Conservation (phyloP, 805 yeast genomes). For the Candida lessepsii region DNA sequence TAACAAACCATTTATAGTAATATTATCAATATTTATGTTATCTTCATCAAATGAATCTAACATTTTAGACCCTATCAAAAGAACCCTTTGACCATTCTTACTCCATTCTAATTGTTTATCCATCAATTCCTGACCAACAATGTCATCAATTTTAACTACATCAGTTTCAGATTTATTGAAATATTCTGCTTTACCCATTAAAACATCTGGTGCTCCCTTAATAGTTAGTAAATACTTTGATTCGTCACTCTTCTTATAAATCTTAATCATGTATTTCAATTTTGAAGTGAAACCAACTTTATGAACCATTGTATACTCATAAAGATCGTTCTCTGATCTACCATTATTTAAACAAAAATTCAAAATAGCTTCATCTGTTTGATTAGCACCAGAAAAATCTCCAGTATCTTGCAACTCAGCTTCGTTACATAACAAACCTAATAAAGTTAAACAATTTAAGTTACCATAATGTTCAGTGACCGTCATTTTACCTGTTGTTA, state of each 20-base stretch:
- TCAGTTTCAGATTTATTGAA: slow-evolving; percentile 18
- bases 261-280: slow-evolving; percentile 42
- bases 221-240: slow-evolving; percentile 25
- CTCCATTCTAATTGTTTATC: slow-evolving; percentile 36
- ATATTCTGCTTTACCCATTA: slow-evolving; percentile 28
- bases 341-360: slow-evolving; percentile 27
- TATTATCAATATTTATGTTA: slow-evolving; percentile 6
- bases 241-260: slow-evolving; percentile 18
- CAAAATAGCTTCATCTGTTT: slow-evolving; percentile 47
- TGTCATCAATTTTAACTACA: slow-evolving; percentile 18
- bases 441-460: slow-evolving; percentile 12
- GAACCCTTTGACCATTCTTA: slow-evolving; percentile 34
- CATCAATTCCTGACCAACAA: slow-evolving; percentile 15
- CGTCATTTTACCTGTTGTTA: slow-evolving; percentile 51
- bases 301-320: slow-evolving; percentile 20
- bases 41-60: slow-evolving; percentile 18
- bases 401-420: slow-evolving; percentile 20
- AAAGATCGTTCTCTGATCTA: slow-evolving; percentile 4
- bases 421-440: slow-evolving; percentile 36
- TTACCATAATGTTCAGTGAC: slow-evolving; percentile 25
- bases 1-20: slow-evolving; percentile 33
- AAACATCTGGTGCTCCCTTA: slow-evolving; percentile 50
- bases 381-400: slow-evolving; percentile 39
- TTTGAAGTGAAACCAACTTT: slow-evolving; percentile 43
- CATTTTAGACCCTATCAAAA: slow-evolving; percentile 26